Base-by-base conservation (phyloP, 1,284 basidiomycete genomes). In the Microbotryomycetes sp. region DNA sequence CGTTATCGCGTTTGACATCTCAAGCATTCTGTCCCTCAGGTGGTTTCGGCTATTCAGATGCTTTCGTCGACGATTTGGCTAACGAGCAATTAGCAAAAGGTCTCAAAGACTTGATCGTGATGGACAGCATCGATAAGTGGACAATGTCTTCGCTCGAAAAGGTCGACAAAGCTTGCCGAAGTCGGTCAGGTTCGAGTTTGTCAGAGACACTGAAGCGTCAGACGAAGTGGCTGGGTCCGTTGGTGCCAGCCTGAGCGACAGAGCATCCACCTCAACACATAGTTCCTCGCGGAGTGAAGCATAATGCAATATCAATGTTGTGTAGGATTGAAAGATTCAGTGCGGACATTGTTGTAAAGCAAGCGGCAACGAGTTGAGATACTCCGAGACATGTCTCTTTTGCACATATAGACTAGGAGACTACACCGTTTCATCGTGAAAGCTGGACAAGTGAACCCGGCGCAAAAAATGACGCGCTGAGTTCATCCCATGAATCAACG, bases 401-500 rank as follows among this genome's bases (percentile, higher is more conserved):
- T n/a, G n/a, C n/a, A n/a, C n/a, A n/a, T n/a, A n/a, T n/a, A n/a
- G n/a, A n/a, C n/a, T n/a, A n/a, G n/a, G n/a, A n/a, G n/a, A n/a
- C n/a, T n/a, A n/a, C n/a, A n/a, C n/a, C n/a, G n/a, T n/a, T n/a
- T n/a, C n/a, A n/a, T n/a, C n/a, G n/a, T n/a, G n/a, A n/a, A n/a
- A n/a, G n/a, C n/a, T n/a, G n/a, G n/a, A n/a, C n/a, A n/a, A n/a
- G n/a, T n/a, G n/a, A n/a, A n/a, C n/a, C n/a, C n/a, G n/a, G n/a
- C n/a, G n/a, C n/a, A n/a, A n/a, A n/a, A n/a, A n/a, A n/a, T n/a
- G n/a, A n/a, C n/a, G n/a, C n/a, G n/a, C n/a, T n/a, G n/a, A n/a
- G n/a, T n/a, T n/a, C n/a, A n/a, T n/a, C n/a, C n/a, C n/a, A 9
- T 42, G 57, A 59, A 48, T 60, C 25, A 9, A 28, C 25, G 53